These are phyloP conservation scores for Pythium sukuiense DNA, from an alignment of 352 stramenopile species.

Conservation along the genomic window DNA sequence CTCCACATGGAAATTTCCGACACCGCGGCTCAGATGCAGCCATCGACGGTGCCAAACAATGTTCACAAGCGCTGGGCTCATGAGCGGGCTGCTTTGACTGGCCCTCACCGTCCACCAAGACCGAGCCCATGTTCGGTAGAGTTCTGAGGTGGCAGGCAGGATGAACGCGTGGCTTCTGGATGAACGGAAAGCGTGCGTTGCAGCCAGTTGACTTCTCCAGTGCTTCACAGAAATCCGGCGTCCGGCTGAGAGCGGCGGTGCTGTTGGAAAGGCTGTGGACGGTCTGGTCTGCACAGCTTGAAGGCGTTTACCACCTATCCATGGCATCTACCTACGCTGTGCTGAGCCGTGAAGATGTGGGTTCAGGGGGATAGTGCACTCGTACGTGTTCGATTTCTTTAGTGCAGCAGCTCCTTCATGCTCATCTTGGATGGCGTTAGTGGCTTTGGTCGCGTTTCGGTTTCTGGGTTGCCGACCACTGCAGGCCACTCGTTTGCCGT, in stretches of 20 bases:
- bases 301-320: not conserved
- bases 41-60: not conserved
- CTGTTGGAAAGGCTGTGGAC: not conserved
- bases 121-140: no score
- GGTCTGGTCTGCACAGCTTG: not conserved
- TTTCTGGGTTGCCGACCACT: not conserved
- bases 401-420: slow-evolving; percentile 9
- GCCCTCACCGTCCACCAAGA: not conserved
- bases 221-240: not conserved
- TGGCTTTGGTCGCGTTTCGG: not conserved
- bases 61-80: not conserved
- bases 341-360: not conserved
- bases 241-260: not conserved
- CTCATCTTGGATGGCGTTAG: slow-evolving; percentile 7
- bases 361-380: not conserved
- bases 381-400: not conserved
- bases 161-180: not conserved
- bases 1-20: no score
- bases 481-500: not conserved
- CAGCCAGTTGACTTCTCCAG: not conserved
- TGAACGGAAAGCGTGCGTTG: not conserved
- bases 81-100: not conserved
- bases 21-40: not conserved
- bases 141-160: not conserved
- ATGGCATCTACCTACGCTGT: no score